Evolutionary conservation across 164 flowering plant genomes (phyloP).

Genomic region (Aristolochia contorta): DNA sequence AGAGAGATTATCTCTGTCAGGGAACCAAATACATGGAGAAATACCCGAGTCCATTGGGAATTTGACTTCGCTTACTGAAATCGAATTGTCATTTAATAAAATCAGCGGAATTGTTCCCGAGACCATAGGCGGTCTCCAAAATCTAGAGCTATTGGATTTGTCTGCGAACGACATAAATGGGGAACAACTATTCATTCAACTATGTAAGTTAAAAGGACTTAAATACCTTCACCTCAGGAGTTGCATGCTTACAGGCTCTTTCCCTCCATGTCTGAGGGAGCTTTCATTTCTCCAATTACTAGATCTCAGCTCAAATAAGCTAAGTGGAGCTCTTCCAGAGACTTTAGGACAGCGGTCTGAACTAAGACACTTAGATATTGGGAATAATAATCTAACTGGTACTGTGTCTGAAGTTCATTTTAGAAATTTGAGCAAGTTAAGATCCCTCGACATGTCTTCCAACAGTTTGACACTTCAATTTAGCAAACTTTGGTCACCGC

Average conservation of each 20-base stretch:
- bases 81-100: not conserved
- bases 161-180: not conserved
- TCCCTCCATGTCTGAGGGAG: slow-evolving; percentile 13
- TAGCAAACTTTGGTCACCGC: not conserved
- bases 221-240: not conserved
- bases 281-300: not conserved
- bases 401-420: not conserved
- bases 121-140: not conserved
- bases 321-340: not conserved
- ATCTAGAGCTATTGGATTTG: not conserved
- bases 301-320: not conserved
- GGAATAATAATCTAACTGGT: slow-evolving; percentile 5
- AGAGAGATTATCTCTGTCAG: not conserved
- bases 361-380: not conserved
- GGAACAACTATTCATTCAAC: slow-evolving; percentile 3
- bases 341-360: not conserved
- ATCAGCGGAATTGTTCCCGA: not conserved
- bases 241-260: slow-evolving; percentile 16
- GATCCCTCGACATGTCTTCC: not conserved
- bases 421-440: not conserved
- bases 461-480: not conserved
- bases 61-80: not conserved
- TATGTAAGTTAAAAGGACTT: slow-evolving; percentile 3
- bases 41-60: slow-evolving; percentile 13
- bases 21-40: slow-evolving; percentile 12